Conservation (phyloP, 1,284 basidiomycete species). For the Microbotryum intermedium region DNA sequence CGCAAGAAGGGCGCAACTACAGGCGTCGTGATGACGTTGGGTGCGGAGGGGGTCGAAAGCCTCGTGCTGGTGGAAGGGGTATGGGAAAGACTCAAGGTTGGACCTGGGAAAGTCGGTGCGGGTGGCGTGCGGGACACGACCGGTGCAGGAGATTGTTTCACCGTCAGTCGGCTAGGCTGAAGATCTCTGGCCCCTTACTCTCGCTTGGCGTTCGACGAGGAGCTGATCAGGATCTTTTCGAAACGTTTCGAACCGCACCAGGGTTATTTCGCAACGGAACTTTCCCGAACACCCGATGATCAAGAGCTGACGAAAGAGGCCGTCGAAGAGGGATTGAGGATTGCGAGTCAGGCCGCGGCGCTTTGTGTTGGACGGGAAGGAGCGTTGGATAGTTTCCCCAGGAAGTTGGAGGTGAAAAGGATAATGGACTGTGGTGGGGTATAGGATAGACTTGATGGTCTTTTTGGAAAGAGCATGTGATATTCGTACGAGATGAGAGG, state of each 20-base stretch:
- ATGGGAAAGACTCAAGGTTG: neutral
- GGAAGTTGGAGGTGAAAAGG: constrained; percentile 13
- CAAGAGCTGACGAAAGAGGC: neutral
- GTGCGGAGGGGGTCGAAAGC: constrained; percentile 22
- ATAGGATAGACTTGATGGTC: too few species aligned
- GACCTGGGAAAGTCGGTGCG: constrained; percentile 17
- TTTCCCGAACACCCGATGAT: neutral
- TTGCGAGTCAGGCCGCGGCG: constrained; percentile 28
- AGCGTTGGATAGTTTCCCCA: constrained; percentile 34
- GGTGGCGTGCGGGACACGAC: constrained; percentile 30
- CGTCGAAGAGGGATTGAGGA: constrained; percentile 13
- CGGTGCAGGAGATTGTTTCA: constrained; percentile 33
- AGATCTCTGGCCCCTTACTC: neutral
- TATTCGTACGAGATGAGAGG: too few species aligned
- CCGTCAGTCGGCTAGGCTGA: constrained; percentile 7
- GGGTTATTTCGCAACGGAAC: constrained; percentile 24
- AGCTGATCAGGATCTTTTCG: neutral
- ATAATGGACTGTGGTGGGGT: too few species aligned
- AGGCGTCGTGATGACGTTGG: constrained; percentile 30
- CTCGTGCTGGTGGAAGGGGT: neutral
- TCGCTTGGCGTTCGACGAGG: neutral
- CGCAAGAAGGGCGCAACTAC: too few species aligned
- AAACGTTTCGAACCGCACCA: neutral
- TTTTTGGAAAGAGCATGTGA: too few species aligned
- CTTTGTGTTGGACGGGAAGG: constrained; percentile 31